These are phyloP conservation scores for Tricholoma terreum DNA, from an alignment of 768 basidiomycete species.

Conservation along the genomic window DNA sequence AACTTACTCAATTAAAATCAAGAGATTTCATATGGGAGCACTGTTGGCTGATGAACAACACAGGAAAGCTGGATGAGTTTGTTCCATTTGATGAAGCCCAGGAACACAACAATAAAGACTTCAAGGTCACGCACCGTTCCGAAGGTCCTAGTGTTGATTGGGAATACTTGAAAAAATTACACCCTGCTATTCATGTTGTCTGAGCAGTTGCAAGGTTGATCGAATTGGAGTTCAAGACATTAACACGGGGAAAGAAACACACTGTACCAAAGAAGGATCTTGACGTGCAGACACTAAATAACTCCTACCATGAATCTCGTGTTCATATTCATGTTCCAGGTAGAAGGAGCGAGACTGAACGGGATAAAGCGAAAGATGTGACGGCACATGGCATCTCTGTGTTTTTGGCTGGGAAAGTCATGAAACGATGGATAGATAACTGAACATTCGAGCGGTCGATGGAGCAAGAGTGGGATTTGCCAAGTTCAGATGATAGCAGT, in stretches of 20 bases:
- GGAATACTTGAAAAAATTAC: conserved; percentile 28
- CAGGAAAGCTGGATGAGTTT: background rate
- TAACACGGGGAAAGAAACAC: conserved; percentile 24
- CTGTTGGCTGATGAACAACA: background rate
- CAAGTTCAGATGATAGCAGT: background rate
- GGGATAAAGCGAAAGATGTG: conserved; percentile 16
- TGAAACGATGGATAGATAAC: background rate
- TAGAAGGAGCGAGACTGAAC: conserved; percentile 10
- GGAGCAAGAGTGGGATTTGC: background rate
- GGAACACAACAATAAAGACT: background rate
- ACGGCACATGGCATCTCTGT: background rate
- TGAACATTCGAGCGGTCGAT: background rate
- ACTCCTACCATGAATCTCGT: conserved; percentile 15
- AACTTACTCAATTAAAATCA: background rate
- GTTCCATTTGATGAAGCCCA: background rate
- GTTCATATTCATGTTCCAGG: conserved; percentile 17
- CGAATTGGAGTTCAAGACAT: conserved; percentile 24
- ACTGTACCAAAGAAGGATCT: conserved; percentile 18
- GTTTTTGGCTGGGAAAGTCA: background rate
- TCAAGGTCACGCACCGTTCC: conserved; percentile 24
- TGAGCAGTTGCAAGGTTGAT: conserved; percentile 19
- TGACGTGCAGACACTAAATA: conserved; percentile 15
- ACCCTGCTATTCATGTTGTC: conserved; percentile 32
- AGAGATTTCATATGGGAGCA: background rate
- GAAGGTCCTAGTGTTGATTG: conserved; percentile 30